These are phyloP conservation scores for Pezicula rhizophila DNA, from an alignment of 2,329 filamentous ascomycete genomes.

Conservation along the genomic window DNA sequence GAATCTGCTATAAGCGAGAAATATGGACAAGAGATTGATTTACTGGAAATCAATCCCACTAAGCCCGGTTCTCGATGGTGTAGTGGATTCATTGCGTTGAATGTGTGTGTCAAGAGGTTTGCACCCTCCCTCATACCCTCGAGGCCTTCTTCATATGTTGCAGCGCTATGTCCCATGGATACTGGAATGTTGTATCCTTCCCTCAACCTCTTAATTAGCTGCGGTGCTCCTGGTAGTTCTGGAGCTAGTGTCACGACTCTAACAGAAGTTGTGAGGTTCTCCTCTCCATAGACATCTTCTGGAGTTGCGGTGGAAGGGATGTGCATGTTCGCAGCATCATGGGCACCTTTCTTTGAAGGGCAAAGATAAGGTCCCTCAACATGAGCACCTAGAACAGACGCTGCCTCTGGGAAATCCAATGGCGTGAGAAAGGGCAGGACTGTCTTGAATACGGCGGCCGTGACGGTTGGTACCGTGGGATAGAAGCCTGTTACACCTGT, in stretches of 20 bases:
- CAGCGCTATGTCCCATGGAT: slow-evolving; percentile 38
- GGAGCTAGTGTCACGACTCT: slow-evolving; percentile 48
- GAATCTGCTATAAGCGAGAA: slow-evolving; percentile 48
- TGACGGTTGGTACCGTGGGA: slow-evolving; percentile 46
- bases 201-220: slow-evolving; percentile 36
- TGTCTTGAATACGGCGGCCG: slow-evolving; percentile 33
- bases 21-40: slow-evolving; percentile 28
- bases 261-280: slow-evolving; percentile 32
- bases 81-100: slow-evolving; percentile 48
- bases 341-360: slow-evolving; percentile 46
- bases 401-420: slow-evolving; percentile 33
- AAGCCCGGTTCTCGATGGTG: slow-evolving; percentile 45
- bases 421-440: slow-evolving; percentile 41
- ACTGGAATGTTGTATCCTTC: slow-evolving; percentile 20
- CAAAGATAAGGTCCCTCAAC: slow-evolving; percentile 50
- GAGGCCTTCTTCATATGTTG: slow-evolving; percentile 39
- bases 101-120: slow-evolving; percentile 44
- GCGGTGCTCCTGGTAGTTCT: slow-evolving; percentile 36
- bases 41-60: slow-evolving; percentile 28
- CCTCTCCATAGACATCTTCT: slow-evolving; percentile 37
- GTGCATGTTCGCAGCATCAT: slow-evolving; percentile 27
- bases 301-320: slow-evolving; percentile 14
- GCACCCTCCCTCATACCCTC: slow-evolving; percentile 41
- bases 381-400: slow-evolving; percentile 50
- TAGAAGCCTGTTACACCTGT: slow-evolving; percentile 49